These are phyloP conservation scores for Annulohypoxylon nitens DNA, from an alignment of 495 filamentous ascomycete species.

Conservation along the genomic window DNA sequence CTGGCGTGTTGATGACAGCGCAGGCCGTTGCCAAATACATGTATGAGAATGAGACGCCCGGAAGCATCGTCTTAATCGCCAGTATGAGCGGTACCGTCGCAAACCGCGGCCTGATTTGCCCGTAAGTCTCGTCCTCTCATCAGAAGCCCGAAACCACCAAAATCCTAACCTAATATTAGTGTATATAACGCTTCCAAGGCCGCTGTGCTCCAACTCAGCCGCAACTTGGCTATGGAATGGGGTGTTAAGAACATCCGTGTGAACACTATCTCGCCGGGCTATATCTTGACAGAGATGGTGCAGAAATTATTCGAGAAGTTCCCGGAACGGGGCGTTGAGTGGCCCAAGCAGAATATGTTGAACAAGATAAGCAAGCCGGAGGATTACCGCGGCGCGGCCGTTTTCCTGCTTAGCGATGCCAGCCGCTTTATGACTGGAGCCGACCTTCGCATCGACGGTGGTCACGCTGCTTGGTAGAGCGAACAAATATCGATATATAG, in stretches of 20 bases:
- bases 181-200: conserved; percentile 95
- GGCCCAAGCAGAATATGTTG: conserved; percentile 93
- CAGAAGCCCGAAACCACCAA: not conserved
- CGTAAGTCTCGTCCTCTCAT: conserved; percentile 50
- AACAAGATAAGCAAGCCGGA: conserved; percentile 80
- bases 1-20: conserved; percentile 81
- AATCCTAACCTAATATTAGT: conserved; percentile 74
- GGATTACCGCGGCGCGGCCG: conserved; percentile 83
- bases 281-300: conserved; percentile 95
- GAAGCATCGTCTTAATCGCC: conserved; percentile 80
- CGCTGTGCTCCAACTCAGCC: conserved; percentile 83
- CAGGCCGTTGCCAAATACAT: conserved; percentile 83
- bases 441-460: conserved; percentile 85
- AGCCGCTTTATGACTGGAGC: conserved; percentile 89
- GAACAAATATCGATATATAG: conserved; percentile 1
- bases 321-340: conserved; percentile 80
- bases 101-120: conserved; percentile 69
- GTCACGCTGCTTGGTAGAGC: conserved; percentile 80
- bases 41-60: conserved; percentile 68
- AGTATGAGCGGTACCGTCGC: conserved; percentile 86
- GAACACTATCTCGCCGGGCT: conserved; percentile 95
- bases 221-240: conserved; percentile 91
- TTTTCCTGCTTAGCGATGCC: conserved; percentile 89
- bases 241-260: conserved; percentile 88
- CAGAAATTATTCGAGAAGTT: conserved; percentile 79